These are phyloP conservation scores for Cladorrhinum sp. DNA, from an alignment of 2,329 filamentous ascomycete species.

Conservation along the genomic window DNA sequence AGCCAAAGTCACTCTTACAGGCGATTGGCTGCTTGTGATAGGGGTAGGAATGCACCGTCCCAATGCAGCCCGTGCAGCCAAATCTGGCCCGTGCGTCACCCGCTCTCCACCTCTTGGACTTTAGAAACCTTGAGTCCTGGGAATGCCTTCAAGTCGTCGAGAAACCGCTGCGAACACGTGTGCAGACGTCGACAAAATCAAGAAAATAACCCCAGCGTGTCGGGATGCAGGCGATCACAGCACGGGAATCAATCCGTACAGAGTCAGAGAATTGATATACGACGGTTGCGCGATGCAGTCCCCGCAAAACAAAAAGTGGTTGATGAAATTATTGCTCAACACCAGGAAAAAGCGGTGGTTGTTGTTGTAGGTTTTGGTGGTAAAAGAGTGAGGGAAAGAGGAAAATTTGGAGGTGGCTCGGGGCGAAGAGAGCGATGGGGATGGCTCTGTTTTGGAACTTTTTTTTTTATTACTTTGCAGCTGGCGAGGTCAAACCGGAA, in stretches of 20 bases:
- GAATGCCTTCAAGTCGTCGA: slow-evolving; percentile 26
- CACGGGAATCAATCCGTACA: slow-evolving; percentile 31
- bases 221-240: slow-evolving; percentile 22
- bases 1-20: slow-evolving; percentile 9
- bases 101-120: not conserved
- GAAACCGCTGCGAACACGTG: slow-evolving; percentile 16
- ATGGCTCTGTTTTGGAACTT: slow-evolving; percentile 50
- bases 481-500: slow-evolving; percentile 48
- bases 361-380: slow-evolving; percentile 36
- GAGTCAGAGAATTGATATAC: slow-evolving; percentile 35
- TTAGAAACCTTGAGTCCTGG: no score
- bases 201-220: slow-evolving; percentile 23
- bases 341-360: slow-evolving; percentile 30
- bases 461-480: slow-evolving; percentile 42
- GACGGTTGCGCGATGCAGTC: slow-evolving; percentile 35
- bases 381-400: slow-evolving; percentile 33
- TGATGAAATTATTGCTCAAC: slow-evolving; percentile 38
- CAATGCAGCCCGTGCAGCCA: not conserved
- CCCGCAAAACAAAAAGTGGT: slow-evolving; percentile 19
- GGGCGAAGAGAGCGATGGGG: slow-evolving; percentile 37
- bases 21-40: not conserved
- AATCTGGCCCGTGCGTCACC: not conserved
- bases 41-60: slow-evolving; percentile 2
- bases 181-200: slow-evolving; percentile 16
- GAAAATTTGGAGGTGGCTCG: slow-evolving; percentile 38